These are phyloP conservation scores for Colletotrichum sp. DNA, from an alignment of 2,329 filamentous ascomycete species.

Conservation along the genomic window DNA sequence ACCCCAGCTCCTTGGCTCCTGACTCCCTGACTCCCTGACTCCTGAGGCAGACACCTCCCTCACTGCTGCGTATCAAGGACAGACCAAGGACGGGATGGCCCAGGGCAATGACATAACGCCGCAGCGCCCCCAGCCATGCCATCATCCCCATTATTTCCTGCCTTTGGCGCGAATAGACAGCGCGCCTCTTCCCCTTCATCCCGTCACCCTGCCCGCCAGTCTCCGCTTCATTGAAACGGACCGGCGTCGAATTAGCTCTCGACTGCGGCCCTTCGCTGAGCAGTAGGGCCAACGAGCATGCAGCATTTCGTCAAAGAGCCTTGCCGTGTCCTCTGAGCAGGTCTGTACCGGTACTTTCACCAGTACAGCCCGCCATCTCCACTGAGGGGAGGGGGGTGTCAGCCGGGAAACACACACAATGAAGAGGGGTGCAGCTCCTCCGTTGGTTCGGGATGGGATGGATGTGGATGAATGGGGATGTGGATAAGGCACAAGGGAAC, in stretches of 20 bases:
- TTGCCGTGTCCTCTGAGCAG: background rate
- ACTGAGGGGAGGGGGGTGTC: background rate
- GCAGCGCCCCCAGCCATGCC: constrained; percentile 14
- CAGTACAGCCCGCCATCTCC: background rate
- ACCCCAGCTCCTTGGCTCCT: background rate
- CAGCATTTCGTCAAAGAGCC: constrained; percentile 4
- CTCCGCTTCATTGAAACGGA: constrained; percentile 21
- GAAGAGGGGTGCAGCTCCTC: background rate
- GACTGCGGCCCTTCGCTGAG: background rate
- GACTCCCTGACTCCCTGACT: background rate
- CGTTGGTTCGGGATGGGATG: background rate
- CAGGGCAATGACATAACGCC: constrained; percentile 20
- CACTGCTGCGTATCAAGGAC: constrained; percentile 1
- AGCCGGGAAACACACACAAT: background rate
- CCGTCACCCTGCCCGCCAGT: constrained; percentile 1
- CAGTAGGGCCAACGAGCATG: constrained; percentile 5
- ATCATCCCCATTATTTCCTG: constrained; percentile 14
- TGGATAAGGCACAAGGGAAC: background rate
- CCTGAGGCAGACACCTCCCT: background rate
- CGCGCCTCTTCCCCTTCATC: background rate
- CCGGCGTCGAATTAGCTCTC: constrained; percentile 12
- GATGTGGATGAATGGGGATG: constrained; percentile 16
- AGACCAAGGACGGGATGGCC: background rate
- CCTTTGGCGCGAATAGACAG: constrained; percentile 2
- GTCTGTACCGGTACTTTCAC: background rate